phyloP scores from a whole-genome alignment of 306 rosid genomes.

The Boehmeria nivea region DNA sequence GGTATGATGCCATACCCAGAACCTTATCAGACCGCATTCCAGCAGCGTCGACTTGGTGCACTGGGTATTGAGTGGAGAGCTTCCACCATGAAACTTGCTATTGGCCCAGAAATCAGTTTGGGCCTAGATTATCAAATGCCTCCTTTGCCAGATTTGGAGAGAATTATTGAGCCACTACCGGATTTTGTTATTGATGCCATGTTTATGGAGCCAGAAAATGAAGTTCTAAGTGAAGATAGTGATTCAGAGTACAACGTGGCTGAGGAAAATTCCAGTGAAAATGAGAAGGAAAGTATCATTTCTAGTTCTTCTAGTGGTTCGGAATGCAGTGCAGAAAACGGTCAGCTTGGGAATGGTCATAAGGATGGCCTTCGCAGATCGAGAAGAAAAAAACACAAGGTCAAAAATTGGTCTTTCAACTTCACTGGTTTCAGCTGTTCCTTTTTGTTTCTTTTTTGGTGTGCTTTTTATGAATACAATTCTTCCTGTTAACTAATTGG shows the following conservation, averaged over 20 bases:
- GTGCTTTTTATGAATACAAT: conserved; percentile 10
- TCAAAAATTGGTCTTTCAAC: conserved; percentile 22
- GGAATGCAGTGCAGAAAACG: conserved; percentile 51
- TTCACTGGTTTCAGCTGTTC: neutral
- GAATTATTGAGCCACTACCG: conserved; percentile 64
- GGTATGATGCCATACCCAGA: conserved; percentile 90
- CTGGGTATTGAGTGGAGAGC: conserved; percentile 89
- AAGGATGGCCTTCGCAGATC: conserved; percentile 69
- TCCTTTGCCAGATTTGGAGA: conserved; percentile 85
- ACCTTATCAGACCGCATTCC: conserved; percentile 81
- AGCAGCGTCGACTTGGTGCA: conserved; percentile 76
- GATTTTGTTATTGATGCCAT: conserved; percentile 60
- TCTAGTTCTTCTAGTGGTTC: conserved; percentile 52
- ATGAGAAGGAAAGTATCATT: conserved; percentile 48
- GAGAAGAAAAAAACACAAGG: conserved; percentile 58
- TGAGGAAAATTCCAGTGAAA: conserved; percentile 66
- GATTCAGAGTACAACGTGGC: conserved; percentile 78
- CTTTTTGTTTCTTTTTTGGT: neutral
- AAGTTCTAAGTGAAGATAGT: conserved; percentile 54
- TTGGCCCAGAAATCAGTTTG: conserved; percentile 55
- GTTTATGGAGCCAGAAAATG: conserved; percentile 82
- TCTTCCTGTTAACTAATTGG: too few relatives aligned
- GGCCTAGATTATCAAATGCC: conserved; percentile 59
- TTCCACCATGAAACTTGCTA: conserved; percentile 51
- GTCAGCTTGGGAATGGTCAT: too few relatives aligned